phyloP scores from a whole-genome alignment of 2,329 filamentous ascomycete genomes.

The Stemphylium lycopersici region DNA sequence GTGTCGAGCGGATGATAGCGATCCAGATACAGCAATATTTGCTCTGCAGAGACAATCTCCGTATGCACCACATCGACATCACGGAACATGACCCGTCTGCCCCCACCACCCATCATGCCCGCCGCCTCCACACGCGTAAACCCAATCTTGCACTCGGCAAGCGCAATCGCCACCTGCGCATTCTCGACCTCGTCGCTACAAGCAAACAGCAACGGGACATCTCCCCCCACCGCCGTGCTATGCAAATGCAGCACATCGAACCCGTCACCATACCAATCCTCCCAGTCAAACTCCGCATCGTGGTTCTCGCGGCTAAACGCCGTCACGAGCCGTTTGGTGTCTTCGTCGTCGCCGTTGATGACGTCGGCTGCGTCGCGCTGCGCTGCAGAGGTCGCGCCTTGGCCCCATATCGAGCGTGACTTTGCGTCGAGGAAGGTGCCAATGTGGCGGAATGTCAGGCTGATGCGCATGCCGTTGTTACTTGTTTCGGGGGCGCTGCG shows the following conservation, averaged over 20 bases:
- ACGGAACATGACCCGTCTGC: constrained; percentile 37
- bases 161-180: constrained; percentile 41
- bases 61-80: constrained; percentile 45
- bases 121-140: constrained; percentile 26
- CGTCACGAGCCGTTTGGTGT: constrained; percentile 71
- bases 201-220: constrained; percentile 49
- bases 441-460: constrained; percentile 87
- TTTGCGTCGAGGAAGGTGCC: constrained; percentile 77
- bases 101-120: constrained; percentile 11
- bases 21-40: constrained; percentile 46
- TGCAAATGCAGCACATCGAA: constrained; percentile 78
- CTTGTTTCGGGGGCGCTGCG: constrained; percentile 74
- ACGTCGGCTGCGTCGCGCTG: constrained; percentile 66
- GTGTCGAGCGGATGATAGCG: constrained; percentile 35
- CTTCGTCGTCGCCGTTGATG: constrained; percentile 70
- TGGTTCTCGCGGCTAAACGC: constrained; percentile 90
- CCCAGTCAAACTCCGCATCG: constrained; percentile 72
- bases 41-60: constrained; percentile 30
- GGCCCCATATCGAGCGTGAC: constrained; percentile 82
- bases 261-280: constrained; percentile 73
- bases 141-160: constrained; percentile 33
- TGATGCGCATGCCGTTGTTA: constrained; percentile 79
- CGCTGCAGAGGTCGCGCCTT: constrained; percentile 78
- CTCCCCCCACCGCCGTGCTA: not conserved
- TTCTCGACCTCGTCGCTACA: constrained; percentile 39